A percentile compares a stretch with the other conserved stretches of the same genome.
phyloP scores from a whole-genome alignment of 1,139 yeast species.

The Candida sanyaensis region DNA sequence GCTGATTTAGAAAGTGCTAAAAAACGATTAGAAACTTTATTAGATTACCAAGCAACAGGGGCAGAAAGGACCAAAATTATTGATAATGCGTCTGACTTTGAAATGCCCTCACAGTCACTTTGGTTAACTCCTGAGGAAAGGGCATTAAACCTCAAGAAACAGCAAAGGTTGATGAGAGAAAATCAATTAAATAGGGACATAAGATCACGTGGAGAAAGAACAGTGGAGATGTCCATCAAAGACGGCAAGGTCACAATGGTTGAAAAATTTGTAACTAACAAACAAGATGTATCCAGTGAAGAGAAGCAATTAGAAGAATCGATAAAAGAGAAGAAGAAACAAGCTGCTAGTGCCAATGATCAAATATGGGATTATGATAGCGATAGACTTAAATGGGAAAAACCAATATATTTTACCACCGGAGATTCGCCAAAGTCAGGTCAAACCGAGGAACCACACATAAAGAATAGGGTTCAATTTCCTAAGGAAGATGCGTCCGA shows the following conservation, averaged over 20 bases:
- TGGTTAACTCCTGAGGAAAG: slow-evolving; percentile 93
- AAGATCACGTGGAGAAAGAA: slow-evolving; percentile 71
- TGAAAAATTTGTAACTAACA: slow-evolving; percentile 28
- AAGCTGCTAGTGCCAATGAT: slow-evolving; percentile 18
- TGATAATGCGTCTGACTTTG: slow-evolving; percentile 92
- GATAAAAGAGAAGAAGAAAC: slow-evolving; percentile 21
- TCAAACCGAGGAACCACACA: neutral
- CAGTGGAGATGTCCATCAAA: slow-evolving; percentile 73
- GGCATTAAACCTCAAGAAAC: slow-evolving; percentile 78
- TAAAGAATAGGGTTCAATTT: slow-evolving; percentile 22
- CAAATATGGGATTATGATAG: slow-evolving; percentile 57
- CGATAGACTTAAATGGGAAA: slow-evolving; percentile 53
- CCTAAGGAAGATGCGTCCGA: slow-evolving; percentile 13
- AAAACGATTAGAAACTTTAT: slow-evolving; percentile 65
- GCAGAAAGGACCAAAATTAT: slow-evolving; percentile 90
- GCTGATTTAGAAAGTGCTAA: slow-evolving; percentile 69
- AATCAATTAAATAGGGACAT: slow-evolving; percentile 60
- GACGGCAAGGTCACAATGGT: slow-evolving; percentile 77
- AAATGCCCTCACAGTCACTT: slow-evolving; percentile 53
- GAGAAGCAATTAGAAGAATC: slow-evolving; percentile 29
- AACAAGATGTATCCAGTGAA: slow-evolving; percentile 24
- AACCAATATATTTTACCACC: slow-evolving; percentile 40
- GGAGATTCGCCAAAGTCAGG: neutral
- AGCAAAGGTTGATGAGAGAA: slow-evolving; percentile 69
- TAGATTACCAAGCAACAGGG: slow-evolving; percentile 82